A percentile compares a stretch with the other conserved stretches of the same genome.
These are phyloP conservation scores for Macrophomina tecta DNA, from an alignment of 2,329 filamentous ascomycete species.

Conservation along the genomic window DNA sequence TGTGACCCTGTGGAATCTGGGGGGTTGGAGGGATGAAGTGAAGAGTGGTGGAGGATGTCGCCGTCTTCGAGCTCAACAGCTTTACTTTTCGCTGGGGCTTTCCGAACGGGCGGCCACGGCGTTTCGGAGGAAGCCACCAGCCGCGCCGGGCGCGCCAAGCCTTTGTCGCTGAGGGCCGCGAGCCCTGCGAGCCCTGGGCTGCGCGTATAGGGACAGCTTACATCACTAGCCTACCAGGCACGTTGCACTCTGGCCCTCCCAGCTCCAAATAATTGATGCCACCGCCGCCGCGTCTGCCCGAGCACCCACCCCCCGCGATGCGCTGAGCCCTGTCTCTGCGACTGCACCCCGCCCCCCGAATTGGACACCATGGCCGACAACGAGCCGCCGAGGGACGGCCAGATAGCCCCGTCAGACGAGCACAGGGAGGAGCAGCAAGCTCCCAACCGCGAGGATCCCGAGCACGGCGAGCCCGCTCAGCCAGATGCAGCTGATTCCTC, in stretches of 20 bases:
- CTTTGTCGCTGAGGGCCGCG: background rate
- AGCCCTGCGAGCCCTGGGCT: background rate
- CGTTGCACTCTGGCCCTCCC: conserved; percentile 7
- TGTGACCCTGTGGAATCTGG: conserved; percentile 1
- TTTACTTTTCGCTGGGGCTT: conserved; percentile 27
- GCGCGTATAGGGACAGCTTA: conserved; percentile 11
- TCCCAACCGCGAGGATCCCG: conserved; percentile 16
- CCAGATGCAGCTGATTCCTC: background rate
- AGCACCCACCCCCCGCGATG: conserved; percentile 13
- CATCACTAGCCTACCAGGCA: conserved; percentile 15
- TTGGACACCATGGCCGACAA: conserved; percentile 44
- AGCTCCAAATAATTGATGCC: conserved; percentile 5
- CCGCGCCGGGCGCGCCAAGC: conserved; percentile 14
- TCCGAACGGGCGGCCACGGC: conserved; percentile 15
- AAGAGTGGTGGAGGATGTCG: conserved; percentile 23
- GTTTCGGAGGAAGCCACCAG: conserved; percentile 15
- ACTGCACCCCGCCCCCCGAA: conserved; percentile 28
- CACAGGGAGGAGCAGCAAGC: conserved; percentile 17
- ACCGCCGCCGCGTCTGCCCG: background rate
- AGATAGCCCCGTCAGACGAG: conserved; percentile 20
- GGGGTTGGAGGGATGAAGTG: conserved; percentile 10
- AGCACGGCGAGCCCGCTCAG: background rate
- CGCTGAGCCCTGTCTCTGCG: conserved; percentile 12
- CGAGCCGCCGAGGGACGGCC: conserved; percentile 26
- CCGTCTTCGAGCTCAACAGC: conserved; percentile 22